phyloP scores from a whole-genome alignment of 345 rosid genomes.

The Eucalyptus marginata region DNA sequence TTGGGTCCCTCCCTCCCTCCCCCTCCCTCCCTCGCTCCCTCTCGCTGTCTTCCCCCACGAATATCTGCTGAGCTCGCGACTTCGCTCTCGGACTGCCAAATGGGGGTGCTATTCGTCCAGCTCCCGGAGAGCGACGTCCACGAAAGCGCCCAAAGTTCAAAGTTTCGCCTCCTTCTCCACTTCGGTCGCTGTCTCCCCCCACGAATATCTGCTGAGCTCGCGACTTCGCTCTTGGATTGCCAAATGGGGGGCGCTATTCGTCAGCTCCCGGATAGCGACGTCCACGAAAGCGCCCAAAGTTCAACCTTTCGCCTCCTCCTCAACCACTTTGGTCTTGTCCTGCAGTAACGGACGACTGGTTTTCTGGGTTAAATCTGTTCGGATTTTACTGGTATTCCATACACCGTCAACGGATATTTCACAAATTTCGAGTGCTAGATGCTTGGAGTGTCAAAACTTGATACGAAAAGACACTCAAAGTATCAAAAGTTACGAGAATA shows the following conservation, averaged over 20 bases:
- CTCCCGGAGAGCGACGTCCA: background rate
- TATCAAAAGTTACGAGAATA: accelerated
- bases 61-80: background rate
- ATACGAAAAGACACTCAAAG: accelerated
- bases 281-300: background rate
- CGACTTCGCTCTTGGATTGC: background rate
- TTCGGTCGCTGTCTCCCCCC: background rate
- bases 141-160: background rate
- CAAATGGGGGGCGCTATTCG: background rate
- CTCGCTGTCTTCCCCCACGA: background rate
- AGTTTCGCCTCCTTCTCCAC: too few relatives aligned
- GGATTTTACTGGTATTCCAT: background rate
- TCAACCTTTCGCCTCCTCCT: background rate
- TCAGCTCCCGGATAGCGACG: background rate
- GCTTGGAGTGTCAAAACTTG: too few relatives aligned
- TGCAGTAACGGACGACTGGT: background rate
- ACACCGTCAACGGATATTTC: too few relatives aligned
- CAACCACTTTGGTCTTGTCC: background rate
- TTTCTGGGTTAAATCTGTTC: background rate
- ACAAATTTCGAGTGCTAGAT: too few relatives aligned
- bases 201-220: background rate
- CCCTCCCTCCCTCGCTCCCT: too few relatives aligned
- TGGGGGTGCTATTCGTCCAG: background rate
- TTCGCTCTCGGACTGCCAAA: background rate
- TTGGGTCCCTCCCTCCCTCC: background rate